A percentile compares a stretch with the other conserved stretches of the same genome.
phyloP scores from a whole-genome alignment of 208 protist species.

The Acanthamoeba culbertsoni region DNA sequence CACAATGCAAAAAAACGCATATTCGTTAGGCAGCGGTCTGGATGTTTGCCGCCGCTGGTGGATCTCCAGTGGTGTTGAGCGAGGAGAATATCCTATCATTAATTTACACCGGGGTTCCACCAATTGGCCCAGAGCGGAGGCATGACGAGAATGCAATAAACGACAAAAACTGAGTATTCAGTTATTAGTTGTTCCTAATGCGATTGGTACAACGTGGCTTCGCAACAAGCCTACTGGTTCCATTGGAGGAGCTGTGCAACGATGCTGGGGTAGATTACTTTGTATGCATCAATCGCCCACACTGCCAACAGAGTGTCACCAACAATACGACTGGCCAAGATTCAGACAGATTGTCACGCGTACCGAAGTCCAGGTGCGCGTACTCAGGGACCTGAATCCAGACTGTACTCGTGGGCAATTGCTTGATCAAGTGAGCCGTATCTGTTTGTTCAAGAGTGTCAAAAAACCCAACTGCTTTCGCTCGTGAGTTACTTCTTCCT shows the following conservation, averaged over 20 bases:
- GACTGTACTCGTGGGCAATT: not conserved
- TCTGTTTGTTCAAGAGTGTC: not conserved
- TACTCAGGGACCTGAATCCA: slow-evolving; percentile 1
- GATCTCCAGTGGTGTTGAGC: too few species aligned
- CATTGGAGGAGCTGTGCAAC: not conserved
- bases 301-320: not conserved
- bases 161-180: too few species aligned
- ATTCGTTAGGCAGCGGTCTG: too few species aligned
- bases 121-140: too few species aligned
- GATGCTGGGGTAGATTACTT: not conserved
- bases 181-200: too few species aligned
- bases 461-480: not conserved
- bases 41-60: too few species aligned
- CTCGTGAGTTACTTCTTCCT: not conserved
- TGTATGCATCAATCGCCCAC: not conserved
- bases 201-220: too few species aligned
- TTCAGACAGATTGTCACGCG: not conserved
- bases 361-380: slow-evolving; percentile 42
- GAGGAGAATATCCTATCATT: too few species aligned
- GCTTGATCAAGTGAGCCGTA: not conserved
- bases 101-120: too few species aligned
- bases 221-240: too few species aligned
- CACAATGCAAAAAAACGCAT: too few species aligned
- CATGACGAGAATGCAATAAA: too few species aligned
- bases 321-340: not conserved